These are phyloP conservation scores for Endothia cerciana DNA, from an alignment of 2,329 filamentous ascomycete genomes.

Conservation along the genomic window DNA sequence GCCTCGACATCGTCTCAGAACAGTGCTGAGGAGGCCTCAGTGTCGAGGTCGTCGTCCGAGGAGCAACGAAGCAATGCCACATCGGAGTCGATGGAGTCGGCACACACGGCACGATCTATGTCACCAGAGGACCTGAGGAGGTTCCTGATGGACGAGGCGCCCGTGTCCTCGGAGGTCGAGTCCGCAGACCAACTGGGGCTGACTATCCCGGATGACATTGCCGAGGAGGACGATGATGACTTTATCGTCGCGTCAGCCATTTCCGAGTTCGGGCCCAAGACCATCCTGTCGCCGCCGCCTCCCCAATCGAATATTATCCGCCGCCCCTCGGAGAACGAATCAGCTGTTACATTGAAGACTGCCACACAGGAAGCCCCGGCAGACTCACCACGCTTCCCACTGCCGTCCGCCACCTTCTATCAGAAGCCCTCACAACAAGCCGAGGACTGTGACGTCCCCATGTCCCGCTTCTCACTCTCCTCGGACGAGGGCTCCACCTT, in stretches of 20 bases:
- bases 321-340: slow-evolving; percentile 29
- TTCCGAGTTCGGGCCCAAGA: slow-evolving; percentile 50
- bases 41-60: slow-evolving; percentile 31
- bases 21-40: slow-evolving; percentile 41
- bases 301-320: slow-evolving; percentile 42
- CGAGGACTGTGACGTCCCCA: slow-evolving; percentile 35
- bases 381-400: slow-evolving; percentile 36
- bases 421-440: slow-evolving; percentile 30
- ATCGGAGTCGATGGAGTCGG: slow-evolving; percentile 43
- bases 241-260: slow-evolving; percentile 62
- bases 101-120: slow-evolving; percentile 54
- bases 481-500: slow-evolving; percentile 39
- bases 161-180: slow-evolving; percentile 37
- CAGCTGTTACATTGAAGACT: slow-evolving; percentile 25
- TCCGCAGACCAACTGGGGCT: slow-evolving; percentile 42
- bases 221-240: slow-evolving; percentile 59
- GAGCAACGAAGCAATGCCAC: slow-evolving; percentile 38
- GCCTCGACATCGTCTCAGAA: slow-evolving; percentile 36
- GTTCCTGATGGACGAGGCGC: slow-evolving; percentile 54
- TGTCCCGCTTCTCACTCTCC: slow-evolving; percentile 37
- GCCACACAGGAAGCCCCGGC: slow-evolving; percentile 29
- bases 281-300: slow-evolving; percentile 54
- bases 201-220: slow-evolving; percentile 50
- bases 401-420: slow-evolving; percentile 31
- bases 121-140: slow-evolving; percentile 59